A percentile compares a stretch with the other conserved stretches of the same genome.
Evolutionary conservation across 371 early-diverging fungal genomes (phyloP).

Genomic region (Mucor mucedo): DNA sequence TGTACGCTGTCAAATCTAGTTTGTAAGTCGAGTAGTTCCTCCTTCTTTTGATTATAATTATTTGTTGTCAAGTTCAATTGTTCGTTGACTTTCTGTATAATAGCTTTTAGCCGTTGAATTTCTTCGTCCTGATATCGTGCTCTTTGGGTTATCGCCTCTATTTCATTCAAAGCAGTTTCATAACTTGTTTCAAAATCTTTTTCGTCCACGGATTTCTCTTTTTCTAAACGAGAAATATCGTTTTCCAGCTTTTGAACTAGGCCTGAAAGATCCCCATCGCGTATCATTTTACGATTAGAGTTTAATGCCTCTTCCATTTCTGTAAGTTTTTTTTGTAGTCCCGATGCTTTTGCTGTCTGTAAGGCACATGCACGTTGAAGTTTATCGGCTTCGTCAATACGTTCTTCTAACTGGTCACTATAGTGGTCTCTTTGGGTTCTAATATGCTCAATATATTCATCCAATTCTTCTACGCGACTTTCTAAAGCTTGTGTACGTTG

Average conservation of each 20-base stretch:
- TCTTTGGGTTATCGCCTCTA: background rate
- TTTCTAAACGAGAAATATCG: background rate
- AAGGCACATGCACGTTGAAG: constrained; percentile 4
- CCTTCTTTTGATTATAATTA: constrained; percentile 7
- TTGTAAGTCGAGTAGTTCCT: background rate
- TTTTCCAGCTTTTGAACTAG: constrained; percentile 10
- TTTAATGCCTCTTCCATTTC: constrained; percentile 4
- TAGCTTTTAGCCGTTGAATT: constrained; percentile 3
- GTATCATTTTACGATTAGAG: background rate
- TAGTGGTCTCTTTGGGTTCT: constrained; percentile 6
- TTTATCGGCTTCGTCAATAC: background rate
- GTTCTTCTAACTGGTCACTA: constrained; percentile 9
- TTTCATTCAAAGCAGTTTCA: constrained; percentile 16
- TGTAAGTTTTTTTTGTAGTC: background rate
- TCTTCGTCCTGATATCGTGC: constrained; percentile 1
- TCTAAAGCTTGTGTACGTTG: constrained; percentile 16
- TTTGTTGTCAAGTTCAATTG: background rate
- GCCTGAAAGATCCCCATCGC: constrained; percentile 11
- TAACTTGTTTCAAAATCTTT: constrained; percentile 18
- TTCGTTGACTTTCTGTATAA: background rate
- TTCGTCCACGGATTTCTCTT: constrained; percentile 2
- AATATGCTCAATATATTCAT: constrained; percentile 11
- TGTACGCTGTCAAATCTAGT: background rate
- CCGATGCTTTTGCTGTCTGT: constrained; percentile 3
- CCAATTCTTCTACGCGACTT: constrained; percentile 16